Evolutionary conservation across 305 asterid species (phyloP).

Genomic region (Andrographis paniculata): DNA sequence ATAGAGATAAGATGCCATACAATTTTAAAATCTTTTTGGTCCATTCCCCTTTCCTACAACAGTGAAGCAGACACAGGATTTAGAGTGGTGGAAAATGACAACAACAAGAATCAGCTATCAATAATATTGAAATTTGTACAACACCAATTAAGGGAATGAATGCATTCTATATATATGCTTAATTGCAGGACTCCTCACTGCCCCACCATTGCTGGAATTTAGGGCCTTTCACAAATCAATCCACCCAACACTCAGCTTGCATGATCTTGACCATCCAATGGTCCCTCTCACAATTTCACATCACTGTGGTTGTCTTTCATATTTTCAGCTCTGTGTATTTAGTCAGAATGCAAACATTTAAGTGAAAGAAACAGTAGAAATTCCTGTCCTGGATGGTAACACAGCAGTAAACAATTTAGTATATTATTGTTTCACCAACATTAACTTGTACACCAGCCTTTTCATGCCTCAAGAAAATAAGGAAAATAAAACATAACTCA

Average conservation of each 20-base stretch:
- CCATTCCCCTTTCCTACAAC: constrained; percentile 12
- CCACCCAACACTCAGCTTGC: background rate
- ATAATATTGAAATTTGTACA: constrained; percentile 14
- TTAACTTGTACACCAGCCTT: too few relatives aligned
- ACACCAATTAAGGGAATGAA: constrained; percentile 17
- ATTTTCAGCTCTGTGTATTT: background rate
- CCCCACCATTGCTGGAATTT: constrained; percentile 23
- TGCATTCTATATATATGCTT: constrained; percentile 5
- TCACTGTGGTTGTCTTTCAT: constrained; percentile 13
- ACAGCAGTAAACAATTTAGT: background rate
- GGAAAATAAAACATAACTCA: too few relatives aligned
- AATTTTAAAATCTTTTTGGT: constrained; percentile 6
- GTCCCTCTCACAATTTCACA: constrained; percentile 19
- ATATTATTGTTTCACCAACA: background rate
- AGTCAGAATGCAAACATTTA: background rate
- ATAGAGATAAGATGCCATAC: background rate
- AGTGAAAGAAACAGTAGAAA: background rate
- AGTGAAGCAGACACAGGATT: constrained; percentile 19
- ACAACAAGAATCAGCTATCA: constrained; percentile 19
- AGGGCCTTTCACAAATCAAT: constrained; percentile 8
- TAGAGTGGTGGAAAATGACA: constrained; percentile 19
- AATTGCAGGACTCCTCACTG: constrained; percentile 18
- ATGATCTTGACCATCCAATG: background rate
- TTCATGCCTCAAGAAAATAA: too few relatives aligned
- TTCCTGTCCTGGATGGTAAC: background rate